Base-by-base conservation (phyloP, 257 asterid species). In the Forsythia viridissima region DNA sequence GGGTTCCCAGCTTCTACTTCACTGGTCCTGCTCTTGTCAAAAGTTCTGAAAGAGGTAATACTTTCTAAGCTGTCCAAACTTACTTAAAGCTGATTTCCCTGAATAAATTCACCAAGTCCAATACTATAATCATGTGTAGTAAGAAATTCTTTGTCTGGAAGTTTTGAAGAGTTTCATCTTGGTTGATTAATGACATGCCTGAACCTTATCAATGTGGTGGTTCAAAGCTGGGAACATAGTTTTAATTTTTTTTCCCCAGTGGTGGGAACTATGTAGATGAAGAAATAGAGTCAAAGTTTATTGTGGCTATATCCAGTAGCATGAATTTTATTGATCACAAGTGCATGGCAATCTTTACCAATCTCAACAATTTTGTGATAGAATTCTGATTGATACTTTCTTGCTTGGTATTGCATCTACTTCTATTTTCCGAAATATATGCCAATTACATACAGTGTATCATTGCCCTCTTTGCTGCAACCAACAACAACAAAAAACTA, bases 1-100 rank as follows among this genome's bases (percentile, higher is more conserved):
- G 94, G 92, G 8, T 92, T 90, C 83, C 98, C 99, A 41, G 96
- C 98, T 74, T 93, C 98, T 52, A 79, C 97, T 52, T 86, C 97
- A 9, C 85, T 88, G 30, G 90, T 84, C 83, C 77, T 86, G 70
- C 97, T 96, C 74, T 84, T 96, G 85, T 84, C 91, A 44, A 90
- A 85, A 81, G 86, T 92, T 85, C 86, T 93, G 48, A 90, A 84
- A 74, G 93, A 95, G 93, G 98, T 93, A 84, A 63, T 57, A 21
- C 15, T 70, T 78, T 63, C 63, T 57, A 40, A 55, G 16, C 41
- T 80, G 13, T 75, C 67, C 42, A 37, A 36, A 12, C 61, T 75
- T 61, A 30, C 43, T 24, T 18, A 40, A 15, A 11, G 51, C 77
- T 24, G 15, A 18, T 63, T 51, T 70, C 48, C 40, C 4, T 0